Evolutionary conservation across 495 filamentous ascomycete species (phyloP), one percentile per base, ranked within the genome.

Genomic region (Daldinia concentrica): DNA sequence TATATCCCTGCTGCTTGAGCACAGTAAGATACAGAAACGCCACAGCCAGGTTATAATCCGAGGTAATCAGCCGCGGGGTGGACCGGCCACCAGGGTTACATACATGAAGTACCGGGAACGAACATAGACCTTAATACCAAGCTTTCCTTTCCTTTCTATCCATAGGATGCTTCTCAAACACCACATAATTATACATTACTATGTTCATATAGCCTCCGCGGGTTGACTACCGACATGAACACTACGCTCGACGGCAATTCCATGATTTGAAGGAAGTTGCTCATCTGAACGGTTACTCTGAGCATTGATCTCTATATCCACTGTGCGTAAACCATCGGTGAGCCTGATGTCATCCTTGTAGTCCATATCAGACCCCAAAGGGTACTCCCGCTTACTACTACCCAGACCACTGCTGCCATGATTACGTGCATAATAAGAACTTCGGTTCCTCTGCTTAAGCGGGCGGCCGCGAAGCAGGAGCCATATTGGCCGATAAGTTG

Each of bases 401-500:
- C 61, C 34, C 4, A 14, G 6, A 26, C 61, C 61, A 4, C 61
- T 63, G 9, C 61, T 63, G 5, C 50, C 61, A 11, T 43, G 48
- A 15, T 55, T 41, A 19, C 50, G 61, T 48, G 58, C 43, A 26
- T 54, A 64, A 19, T 64, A 64, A 1, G 61, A 64, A 1, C 34
- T 39, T 8, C 34, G 22, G n/a, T 55, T 39, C 50, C 51, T 64
- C 61, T 55, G 50, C 14, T 36, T 32, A 15, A 64, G 11, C 11
- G 61, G 61, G 6, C 61, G 61, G 6, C 61, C 61, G n/a, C 61
- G 61, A 11, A 64, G 27, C 9, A 64, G 15, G 26, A 64, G 61
- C 63, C 63, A 62, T 29, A 77, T 58, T 19, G 72, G 64, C 50
- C 73, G 70, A 50, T 77, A 74, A 5, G 79, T 81, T 17, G 75